phyloP scores from a whole-genome alignment of 1,284 basidiomycete genomes.

The Thecaphora thlaspeos region DNA sequence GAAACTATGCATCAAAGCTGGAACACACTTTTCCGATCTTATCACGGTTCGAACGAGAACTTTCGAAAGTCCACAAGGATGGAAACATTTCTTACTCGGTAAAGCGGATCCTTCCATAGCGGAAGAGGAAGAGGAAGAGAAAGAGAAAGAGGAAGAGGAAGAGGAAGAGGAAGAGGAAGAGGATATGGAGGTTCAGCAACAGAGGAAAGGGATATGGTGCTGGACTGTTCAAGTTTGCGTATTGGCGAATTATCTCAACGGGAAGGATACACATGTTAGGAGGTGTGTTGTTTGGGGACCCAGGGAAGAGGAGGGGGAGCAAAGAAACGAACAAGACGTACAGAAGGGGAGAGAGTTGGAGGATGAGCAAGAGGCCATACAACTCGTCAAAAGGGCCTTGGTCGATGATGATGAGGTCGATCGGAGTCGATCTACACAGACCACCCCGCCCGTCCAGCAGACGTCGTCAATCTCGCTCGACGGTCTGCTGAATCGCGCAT shows the following conservation, averaged over 20 bases:
- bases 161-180: slow-evolving; percentile 70
- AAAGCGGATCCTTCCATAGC: slow-evolving; percentile 46
- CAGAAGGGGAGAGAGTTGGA: not conserved
- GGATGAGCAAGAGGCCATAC: not conserved
- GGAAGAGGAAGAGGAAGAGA: slow-evolving; percentile 71
- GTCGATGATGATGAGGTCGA: too few species aligned
- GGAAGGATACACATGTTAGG: slow-evolving; percentile 96
- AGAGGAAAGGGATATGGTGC: slow-evolving; percentile 53
- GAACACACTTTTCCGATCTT: slow-evolving; percentile 85
- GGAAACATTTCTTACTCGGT: slow-evolving; percentile 86
- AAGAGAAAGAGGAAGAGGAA: slow-evolving; percentile 66
- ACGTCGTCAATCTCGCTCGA: too few species aligned
- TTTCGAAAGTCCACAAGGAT: slow-evolving; percentile 72
- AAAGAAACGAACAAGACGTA: not conserved
- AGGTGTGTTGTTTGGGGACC: slow-evolving; percentile 84
- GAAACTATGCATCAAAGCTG: slow-evolving; percentile 82
- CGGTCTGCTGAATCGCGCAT: too few species aligned
- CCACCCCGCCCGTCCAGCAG: too few species aligned
- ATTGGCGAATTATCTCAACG: slow-evolving; percentile 91
- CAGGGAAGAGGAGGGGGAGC: slow-evolving; percentile 1
- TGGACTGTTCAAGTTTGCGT: slow-evolving; percentile 89
- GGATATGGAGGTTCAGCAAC: slow-evolving; percentile 34
- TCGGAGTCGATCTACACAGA: too few species aligned
- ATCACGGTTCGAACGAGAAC: slow-evolving; percentile 67
- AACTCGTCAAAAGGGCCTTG: too few species aligned